Evolutionary conservation across 106 monocot species (phyloP).

Genomic region (Hemerocallis citrina): DNA sequence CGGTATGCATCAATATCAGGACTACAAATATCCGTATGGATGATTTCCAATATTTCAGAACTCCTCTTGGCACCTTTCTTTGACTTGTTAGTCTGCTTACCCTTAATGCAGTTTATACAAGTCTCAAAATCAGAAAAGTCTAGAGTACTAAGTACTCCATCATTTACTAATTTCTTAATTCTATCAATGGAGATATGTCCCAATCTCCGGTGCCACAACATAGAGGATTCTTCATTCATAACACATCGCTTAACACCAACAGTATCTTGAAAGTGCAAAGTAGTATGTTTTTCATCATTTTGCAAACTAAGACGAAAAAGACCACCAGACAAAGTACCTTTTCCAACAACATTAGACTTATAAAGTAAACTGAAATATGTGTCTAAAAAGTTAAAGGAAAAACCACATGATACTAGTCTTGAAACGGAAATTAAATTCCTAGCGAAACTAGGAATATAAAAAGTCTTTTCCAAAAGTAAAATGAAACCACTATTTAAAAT

Average conservation of each 20-base stretch:
- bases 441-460: conserved; percentile 2
- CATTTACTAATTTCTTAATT: too few species aligned
- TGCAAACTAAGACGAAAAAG: too few species aligned
- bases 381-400: neutral
- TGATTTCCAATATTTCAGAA: too few species aligned
- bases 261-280: too few species aligned
- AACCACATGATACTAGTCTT: neutral
- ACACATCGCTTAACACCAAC: too few species aligned
- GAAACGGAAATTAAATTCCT: conserved; percentile 1
- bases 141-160: too few species aligned
- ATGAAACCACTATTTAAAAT: neutral
- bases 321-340: neutral
- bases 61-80: too few species aligned
- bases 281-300: too few species aligned
- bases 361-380: neutral
- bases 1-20: neutral
- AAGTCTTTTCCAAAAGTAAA: neutral
- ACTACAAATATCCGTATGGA: neutral
- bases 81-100: too few species aligned
- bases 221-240: too few species aligned
- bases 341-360: neutral
- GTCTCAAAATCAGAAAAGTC: neutral
- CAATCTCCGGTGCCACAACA: too few species aligned
- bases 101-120: neutral
- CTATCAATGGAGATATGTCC: too few species aligned